Evolutionary conservation across 1,284 basidiomycete species (phyloP).

Genomic region (Cryptococcus wingfieldii): DNA sequence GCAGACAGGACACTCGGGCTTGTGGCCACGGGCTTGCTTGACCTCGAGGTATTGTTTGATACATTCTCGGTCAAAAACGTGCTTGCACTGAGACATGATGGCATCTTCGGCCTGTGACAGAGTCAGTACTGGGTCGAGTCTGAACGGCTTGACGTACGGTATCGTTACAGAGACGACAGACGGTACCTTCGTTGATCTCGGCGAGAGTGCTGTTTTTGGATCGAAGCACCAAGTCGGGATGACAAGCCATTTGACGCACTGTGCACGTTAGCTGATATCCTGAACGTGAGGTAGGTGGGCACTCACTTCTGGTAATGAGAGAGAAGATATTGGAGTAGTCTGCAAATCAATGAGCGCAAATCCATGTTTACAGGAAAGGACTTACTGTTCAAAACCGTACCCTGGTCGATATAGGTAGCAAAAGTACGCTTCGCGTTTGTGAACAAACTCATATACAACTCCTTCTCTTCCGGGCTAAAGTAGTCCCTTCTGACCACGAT

Average conservation of each 20-base stretch:
- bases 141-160: slow-evolving; percentile 52
- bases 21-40: slow-evolving; percentile 58
- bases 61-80: slow-evolving; percentile 78
- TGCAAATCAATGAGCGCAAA: slow-evolving; percentile 37
- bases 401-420: slow-evolving; percentile 80
- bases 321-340: slow-evolving; percentile 93
- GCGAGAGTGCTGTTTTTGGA: slow-evolving; percentile 72
- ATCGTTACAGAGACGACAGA: slow-evolving; percentile 95
- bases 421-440: slow-evolving; percentile 90
- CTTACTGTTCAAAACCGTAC: slow-evolving; percentile 87
- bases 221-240: slow-evolving; percentile 77
- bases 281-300: too few relatives aligned
- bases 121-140: not conserved
- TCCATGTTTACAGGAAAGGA: slow-evolving; percentile 9
- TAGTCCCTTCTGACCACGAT: slow-evolving; percentile 85
- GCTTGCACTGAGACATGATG: slow-evolving; percentile 77
- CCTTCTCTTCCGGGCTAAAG: slow-evolving; percentile 96
- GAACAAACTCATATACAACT: slow-evolving; percentile 88
- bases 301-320: slow-evolving; percentile 51
- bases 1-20: slow-evolving; percentile 90
- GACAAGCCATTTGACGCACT: slow-evolving; percentile 92
- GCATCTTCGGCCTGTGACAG: slow-evolving; percentile 73
- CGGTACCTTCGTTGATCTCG: slow-evolving; percentile 61
- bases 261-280: not conserved
- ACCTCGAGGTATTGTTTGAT: slow-evolving; percentile 85